Conservation (phyloP, 2,329 filamentous ascomycete genomes). For the Aplosporella prunicola region DNA sequence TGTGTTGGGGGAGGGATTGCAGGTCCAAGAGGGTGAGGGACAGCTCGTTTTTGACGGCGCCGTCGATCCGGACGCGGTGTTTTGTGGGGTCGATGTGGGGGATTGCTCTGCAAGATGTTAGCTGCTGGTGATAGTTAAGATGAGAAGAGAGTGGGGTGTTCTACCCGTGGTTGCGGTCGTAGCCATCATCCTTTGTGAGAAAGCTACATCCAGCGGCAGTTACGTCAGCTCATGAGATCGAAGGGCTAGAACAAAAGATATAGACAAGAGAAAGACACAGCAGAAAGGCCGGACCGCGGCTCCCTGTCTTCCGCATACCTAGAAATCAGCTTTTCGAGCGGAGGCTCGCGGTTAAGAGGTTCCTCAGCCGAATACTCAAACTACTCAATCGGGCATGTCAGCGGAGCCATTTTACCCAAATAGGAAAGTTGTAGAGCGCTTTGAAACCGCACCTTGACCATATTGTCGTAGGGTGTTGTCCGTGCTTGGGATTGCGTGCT, state of each 20-base stretch:
- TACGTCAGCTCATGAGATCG: not conserved
- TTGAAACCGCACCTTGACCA: slow-evolving; percentile 1
- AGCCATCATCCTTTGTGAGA: slow-evolving; percentile 39
- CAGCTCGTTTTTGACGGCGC: slow-evolving; percentile 37
- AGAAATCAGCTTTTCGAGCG: slow-evolving; percentile 34
- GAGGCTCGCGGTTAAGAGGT: slow-evolving; percentile 41
- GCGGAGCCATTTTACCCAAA: not conserved
- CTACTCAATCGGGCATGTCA: slow-evolving; percentile 1
- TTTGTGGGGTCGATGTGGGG: slow-evolving; percentile 36
- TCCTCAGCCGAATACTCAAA: slow-evolving; percentile 34
- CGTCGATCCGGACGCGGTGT: slow-evolving; percentile 40
- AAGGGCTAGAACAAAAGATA: too few species aligned
- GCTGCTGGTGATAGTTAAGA: not conserved
- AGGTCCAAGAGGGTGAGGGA: slow-evolving; percentile 41
- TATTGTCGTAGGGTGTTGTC: not conserved
- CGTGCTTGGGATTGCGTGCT: slow-evolving; percentile 11
- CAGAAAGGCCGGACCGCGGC: not conserved
- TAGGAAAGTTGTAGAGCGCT: slow-evolving; percentile 1
- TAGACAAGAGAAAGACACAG: not conserved
- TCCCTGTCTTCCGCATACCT: slow-evolving; percentile 21
- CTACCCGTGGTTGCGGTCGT: slow-evolving; percentile 49
- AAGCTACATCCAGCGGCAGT: slow-evolving; percentile 28
- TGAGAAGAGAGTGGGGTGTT: not conserved
- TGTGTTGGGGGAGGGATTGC: slow-evolving; percentile 42
- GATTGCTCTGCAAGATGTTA: slow-evolving; percentile 27